Evolutionary conservation across 1,284 basidiomycete genomes (phyloP).

Genomic region (Xanthoconium separans): DNA sequence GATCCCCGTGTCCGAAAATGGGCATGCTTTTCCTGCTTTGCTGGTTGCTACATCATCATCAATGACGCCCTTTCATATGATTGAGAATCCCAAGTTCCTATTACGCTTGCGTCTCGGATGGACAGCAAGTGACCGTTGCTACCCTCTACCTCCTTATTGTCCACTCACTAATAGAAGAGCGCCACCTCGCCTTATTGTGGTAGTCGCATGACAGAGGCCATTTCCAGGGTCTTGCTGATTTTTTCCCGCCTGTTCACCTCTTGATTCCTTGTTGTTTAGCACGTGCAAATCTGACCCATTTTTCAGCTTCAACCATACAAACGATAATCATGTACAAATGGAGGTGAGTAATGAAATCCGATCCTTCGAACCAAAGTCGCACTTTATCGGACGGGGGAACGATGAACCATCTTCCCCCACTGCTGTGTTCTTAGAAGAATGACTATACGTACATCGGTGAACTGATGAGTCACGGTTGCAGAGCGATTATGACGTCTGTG

Average conservation of each 20-base stretch:
- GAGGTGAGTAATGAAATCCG: slow-evolving; percentile 48
- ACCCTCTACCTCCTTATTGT: slow-evolving; percentile 14
- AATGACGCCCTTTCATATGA: slow-evolving; percentile 16
- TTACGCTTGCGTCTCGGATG: slow-evolving; percentile 10
- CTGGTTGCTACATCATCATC: slow-evolving; percentile 11
- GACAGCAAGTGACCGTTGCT: slow-evolving; percentile 22
- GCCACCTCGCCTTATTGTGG: background rate
- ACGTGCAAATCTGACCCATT: slow-evolving; percentile 11
- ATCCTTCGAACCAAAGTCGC: slow-evolving; percentile 20
- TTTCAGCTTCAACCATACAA: slow-evolving; percentile 78
- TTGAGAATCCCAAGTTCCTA: slow-evolving; percentile 20
- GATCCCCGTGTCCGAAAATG: slow-evolving; percentile 12
- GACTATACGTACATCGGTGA: slow-evolving; percentile 2
- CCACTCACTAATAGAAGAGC: slow-evolving; percentile 6
- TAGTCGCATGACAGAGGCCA: background rate
- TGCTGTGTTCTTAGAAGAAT: slow-evolving; percentile 1
- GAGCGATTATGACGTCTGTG: slow-evolving; percentile 85
- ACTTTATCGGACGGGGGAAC: slow-evolving; percentile 19
- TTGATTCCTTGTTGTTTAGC: background rate
- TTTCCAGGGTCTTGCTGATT: background rate
- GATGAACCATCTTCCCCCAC: slow-evolving; percentile 1
- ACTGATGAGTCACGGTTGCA: slow-evolving; percentile 35
- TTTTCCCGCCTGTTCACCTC: background rate
- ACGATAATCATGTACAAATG: slow-evolving; percentile 74
- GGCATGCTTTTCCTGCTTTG: slow-evolving; percentile 4